Base-by-base conservation (phyloP, 768 basidiomycete genomes). In the Leccinum truebloodii region DNA sequence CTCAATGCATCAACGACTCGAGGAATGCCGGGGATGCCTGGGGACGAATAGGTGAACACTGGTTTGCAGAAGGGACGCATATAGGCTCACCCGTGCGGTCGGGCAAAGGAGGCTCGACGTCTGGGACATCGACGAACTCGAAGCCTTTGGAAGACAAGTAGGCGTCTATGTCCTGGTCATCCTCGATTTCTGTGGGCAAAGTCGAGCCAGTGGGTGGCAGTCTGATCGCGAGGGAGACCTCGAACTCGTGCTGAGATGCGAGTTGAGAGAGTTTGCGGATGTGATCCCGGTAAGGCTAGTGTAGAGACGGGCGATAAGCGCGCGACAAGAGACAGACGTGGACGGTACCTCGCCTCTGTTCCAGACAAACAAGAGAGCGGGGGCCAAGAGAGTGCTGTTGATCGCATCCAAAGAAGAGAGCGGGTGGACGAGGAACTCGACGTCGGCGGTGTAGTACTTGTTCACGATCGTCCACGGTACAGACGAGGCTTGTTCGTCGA, bases 291-390 rank as follows among this genome's bases (percentile, higher is more conserved):
- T 85, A 92, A 20, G 81, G 77, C 88, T 90, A 65, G 46, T 90
- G 46, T 90, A 65, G 44, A 24, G 28, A 58, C 35, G 62, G 44
- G 18, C 22, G 57, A 58, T 63, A 30, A 60, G 60, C 52, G 51
- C 18, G 59, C 28, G 48, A 16, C 16, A 14, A 44, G 50, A 39
- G 28, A 18, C 16, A 44, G 10, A 39, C 22, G 48, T 34, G 28
- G 54, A 54, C 9, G 4, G 60, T 66, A 89, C 92, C 81, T 92
- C 83, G 65, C 85, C 86, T 59, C 78, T 75, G 30, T 75, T 67
- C 87, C 90, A 94, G 14, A 88, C 83, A 65, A 86, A 92, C 48
- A 94, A 76, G 32, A 92, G 73, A 10, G 92, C 92, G 22, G 92
- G 90, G 6, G 85, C 74, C 20, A 32, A 35, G 28, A 62, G 52